These are phyloP conservation scores for Tetrapisispora phaffii DNA, from an alignment of 805 yeast species.

Conservation along the genomic window DNA sequence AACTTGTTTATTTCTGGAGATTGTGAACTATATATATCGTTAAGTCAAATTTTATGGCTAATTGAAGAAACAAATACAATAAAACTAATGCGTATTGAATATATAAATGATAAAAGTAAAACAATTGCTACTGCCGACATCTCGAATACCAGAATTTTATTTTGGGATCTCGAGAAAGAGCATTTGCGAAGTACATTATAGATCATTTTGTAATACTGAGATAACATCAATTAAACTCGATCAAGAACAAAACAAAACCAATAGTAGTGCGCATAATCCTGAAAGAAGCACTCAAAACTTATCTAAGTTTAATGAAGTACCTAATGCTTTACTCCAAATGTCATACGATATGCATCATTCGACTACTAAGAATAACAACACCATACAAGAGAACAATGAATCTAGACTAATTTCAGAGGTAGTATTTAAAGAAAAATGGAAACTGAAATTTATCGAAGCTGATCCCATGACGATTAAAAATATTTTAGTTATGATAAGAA, in stretches of 20 bases:
- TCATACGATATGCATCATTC: neutral
- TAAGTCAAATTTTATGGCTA: too few relatives aligned
- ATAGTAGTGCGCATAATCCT: neutral
- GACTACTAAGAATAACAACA: neutral
- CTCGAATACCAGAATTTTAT: neutral
- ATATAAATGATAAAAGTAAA: neutral
- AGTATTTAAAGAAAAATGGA: slow-evolving; percentile 9
- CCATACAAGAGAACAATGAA: neutral
- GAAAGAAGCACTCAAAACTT: neutral
- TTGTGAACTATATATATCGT: neutral
- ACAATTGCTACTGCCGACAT: neutral
- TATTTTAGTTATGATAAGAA: slow-evolving; percentile 6
- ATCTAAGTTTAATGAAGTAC: too few relatives aligned
- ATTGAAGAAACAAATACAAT: too few relatives aligned
- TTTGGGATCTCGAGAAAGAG: neutral
- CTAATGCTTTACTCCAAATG: neutral
- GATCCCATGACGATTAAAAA: slow-evolving; percentile 6
- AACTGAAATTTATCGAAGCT: slow-evolving; percentile 10
- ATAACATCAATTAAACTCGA: neutral
- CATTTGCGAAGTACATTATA: neutral
- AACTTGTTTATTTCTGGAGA: neutral
- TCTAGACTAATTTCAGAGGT: neutral
- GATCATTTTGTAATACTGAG: neutral
- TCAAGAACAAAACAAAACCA: neutral
- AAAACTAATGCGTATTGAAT: neutral